Evolutionary conservation across 2,329 filamentous ascomycete genomes (phyloP), one percentile per base, ranked within the genome.

Genomic region (Colletotrichum echinochloae): DNA sequence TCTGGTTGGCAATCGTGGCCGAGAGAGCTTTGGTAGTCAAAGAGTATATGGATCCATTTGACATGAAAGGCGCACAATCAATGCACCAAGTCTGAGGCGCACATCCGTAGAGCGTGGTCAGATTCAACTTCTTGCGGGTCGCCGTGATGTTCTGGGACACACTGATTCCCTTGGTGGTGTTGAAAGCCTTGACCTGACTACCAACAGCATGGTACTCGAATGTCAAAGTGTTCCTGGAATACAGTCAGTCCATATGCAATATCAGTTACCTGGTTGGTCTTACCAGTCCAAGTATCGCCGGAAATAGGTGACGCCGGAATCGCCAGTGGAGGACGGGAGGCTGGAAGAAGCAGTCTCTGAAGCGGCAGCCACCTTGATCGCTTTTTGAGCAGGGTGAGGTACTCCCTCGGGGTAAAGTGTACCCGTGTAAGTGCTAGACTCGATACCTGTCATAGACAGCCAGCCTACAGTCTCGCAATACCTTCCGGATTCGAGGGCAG

Each of bases 401-500:
- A 83, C 81, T 26, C 81, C 81, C 48, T 71, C 74, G 7, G 82
- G 81, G 20, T 81, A 80, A 18, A 74, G 60, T 37, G 76, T 73
- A 11, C 82, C 82, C 6, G 72, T 75, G 73, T 76, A 83, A 62
- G 83, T 84, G 41, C 77, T 78, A 0, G 79, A 81, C 62, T 85
- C 77, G 73, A 92, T 86, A 20, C 90, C 90, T 60, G 84, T 86
- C 80, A 92, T 86, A n/a, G 89, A 87, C 28, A 91, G 77, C 87
- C 89, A 92, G 30, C 90, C 90, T 0, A 92, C 81, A 1, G 90
- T 92, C 79, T 92, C 90, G 76, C 90, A 92, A 78, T 91, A 92
- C 62, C 88, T 84, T 7, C 88, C 89, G 3, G 89, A 88, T 74
- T 91, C 89, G 11, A 92, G 81, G 0, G 85, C 89, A 5, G 89